Conservation (phyloP, 208 protist species). For the Trypanosoma scelopori region DNA sequence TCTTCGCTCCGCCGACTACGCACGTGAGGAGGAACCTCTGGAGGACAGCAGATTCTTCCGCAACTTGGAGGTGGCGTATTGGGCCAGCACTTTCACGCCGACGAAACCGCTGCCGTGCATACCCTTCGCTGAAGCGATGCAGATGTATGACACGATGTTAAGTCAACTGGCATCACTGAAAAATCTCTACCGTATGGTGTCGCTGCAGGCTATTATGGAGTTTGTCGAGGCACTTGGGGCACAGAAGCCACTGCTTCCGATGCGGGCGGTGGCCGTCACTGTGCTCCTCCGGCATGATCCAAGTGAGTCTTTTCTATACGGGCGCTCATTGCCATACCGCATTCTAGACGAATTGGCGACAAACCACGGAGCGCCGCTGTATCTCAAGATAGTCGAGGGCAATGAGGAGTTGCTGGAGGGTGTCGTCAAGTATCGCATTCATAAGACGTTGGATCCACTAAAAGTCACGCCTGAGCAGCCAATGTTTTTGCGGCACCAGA, state of each 20-base stretch:
- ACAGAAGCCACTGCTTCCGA: constrained; percentile 64
- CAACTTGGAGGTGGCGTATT: constrained; percentile 54
- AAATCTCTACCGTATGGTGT: constrained; percentile 39
- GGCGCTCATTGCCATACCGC: constrained; percentile 55
- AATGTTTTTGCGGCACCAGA: constrained; percentile 61
- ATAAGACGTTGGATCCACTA: constrained; percentile 62
- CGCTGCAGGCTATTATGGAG: constrained; percentile 55
- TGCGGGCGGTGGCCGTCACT: constrained; percentile 60
- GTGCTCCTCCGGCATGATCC: constrained; percentile 67
- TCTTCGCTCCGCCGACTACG: constrained; percentile 39
- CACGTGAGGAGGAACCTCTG: constrained; percentile 50
- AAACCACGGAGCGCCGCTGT: constrained; percentile 73
- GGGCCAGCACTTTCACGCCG: constrained; percentile 73
- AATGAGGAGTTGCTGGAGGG: constrained; percentile 67
- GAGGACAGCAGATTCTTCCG: constrained; percentile 49
- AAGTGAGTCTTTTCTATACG: constrained; percentile 76
- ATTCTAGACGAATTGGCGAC: constrained; percentile 53
- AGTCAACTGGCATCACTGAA: constrained; percentile 64
- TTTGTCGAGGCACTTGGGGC: constrained; percentile 72
- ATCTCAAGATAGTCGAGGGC: constrained; percentile 67
- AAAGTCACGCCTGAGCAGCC: constrained; percentile 62
- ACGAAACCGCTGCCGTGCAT: constrained; percentile 40
- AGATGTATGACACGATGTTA: constrained; percentile 51
- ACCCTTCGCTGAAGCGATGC: constrained; percentile 52
- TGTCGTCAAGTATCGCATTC: constrained; percentile 78